A percentile compares a stretch with the other conserved stretches of the same genome.
These are phyloP conservation scores for Chrysochromulina parva DNA, from an alignment of 78 protist species.

Conservation along the genomic window DNA sequence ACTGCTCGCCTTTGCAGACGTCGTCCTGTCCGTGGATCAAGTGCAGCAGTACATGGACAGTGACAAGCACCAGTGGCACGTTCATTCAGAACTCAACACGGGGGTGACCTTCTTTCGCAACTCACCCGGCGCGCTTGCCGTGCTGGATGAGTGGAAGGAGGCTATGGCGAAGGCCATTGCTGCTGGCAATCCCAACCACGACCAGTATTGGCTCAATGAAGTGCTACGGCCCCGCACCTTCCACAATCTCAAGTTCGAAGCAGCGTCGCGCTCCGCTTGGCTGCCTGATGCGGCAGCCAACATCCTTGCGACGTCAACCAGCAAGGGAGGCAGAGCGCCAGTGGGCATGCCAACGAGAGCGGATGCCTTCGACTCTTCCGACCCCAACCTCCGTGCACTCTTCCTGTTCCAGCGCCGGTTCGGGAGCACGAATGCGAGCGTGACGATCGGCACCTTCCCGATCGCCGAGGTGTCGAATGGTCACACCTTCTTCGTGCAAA, in stretches of 20 bases:
- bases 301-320: too few relatives aligned
- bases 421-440: not conserved
- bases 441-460: slow-evolving; percentile 13
- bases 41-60: slow-evolving; percentile 8
- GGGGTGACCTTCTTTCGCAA: not conserved
- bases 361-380: not conserved
- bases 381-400: not conserved
- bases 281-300: not conserved
- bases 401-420: not conserved
- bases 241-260: not conserved
- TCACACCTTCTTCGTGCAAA: slow-evolving; percentile 1
- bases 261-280: not conserved
- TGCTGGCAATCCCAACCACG: not conserved
- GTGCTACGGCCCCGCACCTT: not conserved
- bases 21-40: not conserved
- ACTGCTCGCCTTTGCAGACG: not conserved
- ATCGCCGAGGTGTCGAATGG: slow-evolving; percentile 4
- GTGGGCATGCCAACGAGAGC: not conserved
- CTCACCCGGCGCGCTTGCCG: not conserved
- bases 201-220: slow-evolving; percentile 7
- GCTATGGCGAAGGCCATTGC: not conserved
- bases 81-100: not conserved
- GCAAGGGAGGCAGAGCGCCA: too few relatives aligned
- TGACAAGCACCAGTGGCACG: slow-evolving; percentile 14
- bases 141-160: not conserved